A percentile compares a stretch with the other conserved stretches of the same genome.
These are phyloP conservation scores for Rhizomucor pusillus DNA, from an alignment of 371 early-diverging fungal genomes.

Conservation along the genomic window DNA sequence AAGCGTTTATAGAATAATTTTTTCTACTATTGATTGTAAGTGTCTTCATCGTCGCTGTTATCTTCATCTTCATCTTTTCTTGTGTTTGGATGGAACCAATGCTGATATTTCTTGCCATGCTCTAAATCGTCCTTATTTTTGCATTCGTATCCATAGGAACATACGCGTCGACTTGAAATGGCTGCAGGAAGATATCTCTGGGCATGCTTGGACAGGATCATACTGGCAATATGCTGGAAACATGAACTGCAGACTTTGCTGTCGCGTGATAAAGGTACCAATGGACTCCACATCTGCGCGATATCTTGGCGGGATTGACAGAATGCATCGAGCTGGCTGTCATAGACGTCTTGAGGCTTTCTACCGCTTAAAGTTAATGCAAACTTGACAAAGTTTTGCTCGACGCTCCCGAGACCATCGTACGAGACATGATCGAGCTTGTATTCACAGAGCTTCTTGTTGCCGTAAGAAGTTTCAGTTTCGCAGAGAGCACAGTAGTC, in stretches of 20 bases:
- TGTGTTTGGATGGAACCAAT: slow-evolving; percentile 26
- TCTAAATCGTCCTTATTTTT: slow-evolving; percentile 19
- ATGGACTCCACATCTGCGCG: slow-evolving; percentile 33
- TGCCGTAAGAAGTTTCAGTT: neutral
- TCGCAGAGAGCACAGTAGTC: slow-evolving; percentile 43
- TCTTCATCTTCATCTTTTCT: neutral
- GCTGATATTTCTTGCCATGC: slow-evolving; percentile 44
- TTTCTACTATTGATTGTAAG: neutral
- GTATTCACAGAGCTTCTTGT: neutral
- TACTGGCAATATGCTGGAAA: slow-evolving; percentile 22
- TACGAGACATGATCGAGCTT: slow-evolving; percentile 17
- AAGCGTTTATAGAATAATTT: too few species aligned
- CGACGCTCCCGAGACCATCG: slow-evolving; percentile 26
- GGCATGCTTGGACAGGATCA: slow-evolving; percentile 24
- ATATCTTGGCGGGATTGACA: slow-evolving; percentile 7
- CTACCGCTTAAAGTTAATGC: slow-evolving; percentile 19
- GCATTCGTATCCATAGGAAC: slow-evolving; percentile 48
- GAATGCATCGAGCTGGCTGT: slow-evolving; percentile 20
- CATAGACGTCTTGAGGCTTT: slow-evolving; percentile 20
- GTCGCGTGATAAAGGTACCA: slow-evolving; percentile 21
- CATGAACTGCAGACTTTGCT: slow-evolving; percentile 39
- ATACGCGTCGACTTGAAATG: slow-evolving; percentile 22
- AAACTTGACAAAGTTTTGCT: slow-evolving; percentile 16
- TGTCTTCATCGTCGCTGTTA: neutral
- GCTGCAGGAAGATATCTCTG: slow-evolving; percentile 7